These are phyloP conservation scores for Trichophyton rubrum DNA, from an alignment of 2,329 filamentous ascomycete species.

Conservation along the genomic window DNA sequence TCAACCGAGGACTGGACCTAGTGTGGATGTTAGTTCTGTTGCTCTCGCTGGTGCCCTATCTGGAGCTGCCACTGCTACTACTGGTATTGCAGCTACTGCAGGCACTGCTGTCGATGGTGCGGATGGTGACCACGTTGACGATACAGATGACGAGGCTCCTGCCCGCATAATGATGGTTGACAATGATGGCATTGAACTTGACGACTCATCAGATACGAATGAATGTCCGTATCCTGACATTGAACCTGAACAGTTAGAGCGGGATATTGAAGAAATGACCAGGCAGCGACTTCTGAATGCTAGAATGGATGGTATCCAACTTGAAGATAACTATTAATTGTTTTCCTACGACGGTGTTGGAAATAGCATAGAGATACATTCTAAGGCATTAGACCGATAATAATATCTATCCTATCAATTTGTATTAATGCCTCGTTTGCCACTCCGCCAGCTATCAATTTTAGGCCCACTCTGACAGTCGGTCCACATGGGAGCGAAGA, in stretches of 20 bases:
- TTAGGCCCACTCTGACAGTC: background rate
- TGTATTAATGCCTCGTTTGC: background rate
- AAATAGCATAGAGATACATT: background rate
- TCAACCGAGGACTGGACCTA: background rate
- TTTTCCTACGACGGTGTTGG: background rate
- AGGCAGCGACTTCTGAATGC: constrained; percentile 19
- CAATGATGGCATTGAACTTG: background rate
- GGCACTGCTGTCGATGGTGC: background rate
- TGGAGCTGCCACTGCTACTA: background rate
- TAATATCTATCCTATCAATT: background rate
- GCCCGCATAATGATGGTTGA: background rate
- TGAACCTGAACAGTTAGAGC: constrained; percentile 20
- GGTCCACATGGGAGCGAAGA: background rate
- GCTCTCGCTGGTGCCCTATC: background rate
- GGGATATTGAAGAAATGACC: constrained; percentile 21
- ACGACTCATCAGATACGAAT: background rate
- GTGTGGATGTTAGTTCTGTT: background rate
- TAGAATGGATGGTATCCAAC: constrained; percentile 11
- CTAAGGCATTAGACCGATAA: background rate
- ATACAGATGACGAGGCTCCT: background rate
- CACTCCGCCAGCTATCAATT: background rate
- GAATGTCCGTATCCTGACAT: background rate
- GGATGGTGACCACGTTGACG: background rate
- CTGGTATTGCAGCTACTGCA: background rate
- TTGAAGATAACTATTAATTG: constrained; percentile 6